These are phyloP conservation scores for Colletotrichum lupini DNA, from an alignment of 2,329 filamentous ascomycete genomes.

Conservation along the genomic window DNA sequence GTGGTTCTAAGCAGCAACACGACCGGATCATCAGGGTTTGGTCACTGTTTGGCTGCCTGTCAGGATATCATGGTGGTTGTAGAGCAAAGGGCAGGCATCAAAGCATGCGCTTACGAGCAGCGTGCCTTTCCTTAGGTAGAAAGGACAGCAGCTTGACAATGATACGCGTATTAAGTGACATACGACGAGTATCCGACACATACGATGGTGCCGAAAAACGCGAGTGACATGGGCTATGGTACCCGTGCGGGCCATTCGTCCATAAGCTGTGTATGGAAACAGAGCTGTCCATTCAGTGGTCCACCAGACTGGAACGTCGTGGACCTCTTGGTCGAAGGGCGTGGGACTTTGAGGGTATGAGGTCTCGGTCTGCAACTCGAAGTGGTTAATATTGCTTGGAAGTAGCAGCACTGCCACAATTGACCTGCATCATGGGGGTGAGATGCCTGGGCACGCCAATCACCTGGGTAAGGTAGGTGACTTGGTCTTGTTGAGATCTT, in stretches of 20 bases:
- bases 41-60: constrained; percentile 9
- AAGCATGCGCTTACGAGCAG: constrained; percentile 1
- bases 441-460: not conserved
- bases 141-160: constrained; percentile 15
- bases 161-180: constrained; percentile 29
- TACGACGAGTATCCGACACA: constrained; percentile 8
- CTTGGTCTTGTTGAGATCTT: not conserved
- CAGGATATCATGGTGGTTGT: constrained; percentile 21
- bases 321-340: not conserved
- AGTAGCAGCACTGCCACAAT: constrained; percentile 24
- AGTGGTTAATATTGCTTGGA: constrained; percentile 16
- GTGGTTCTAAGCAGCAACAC: constrained; percentile 4
- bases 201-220: not conserved
- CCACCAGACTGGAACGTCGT: not conserved
- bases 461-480: not conserved
- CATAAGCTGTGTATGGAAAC: not conserved
- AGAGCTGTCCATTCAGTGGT: not conserved
- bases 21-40: not conserved
- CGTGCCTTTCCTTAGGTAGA: constrained; percentile 18
- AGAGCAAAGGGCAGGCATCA: constrained; percentile 2
- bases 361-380: not conserved
- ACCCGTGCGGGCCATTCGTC: not conserved
- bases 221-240: not conserved
- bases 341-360: not conserved
- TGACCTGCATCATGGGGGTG: constrained; percentile 19